Evolutionary conservation across 805 yeast species (phyloP).

Genomic region (Cyberlindnera galapagoensis): DNA sequence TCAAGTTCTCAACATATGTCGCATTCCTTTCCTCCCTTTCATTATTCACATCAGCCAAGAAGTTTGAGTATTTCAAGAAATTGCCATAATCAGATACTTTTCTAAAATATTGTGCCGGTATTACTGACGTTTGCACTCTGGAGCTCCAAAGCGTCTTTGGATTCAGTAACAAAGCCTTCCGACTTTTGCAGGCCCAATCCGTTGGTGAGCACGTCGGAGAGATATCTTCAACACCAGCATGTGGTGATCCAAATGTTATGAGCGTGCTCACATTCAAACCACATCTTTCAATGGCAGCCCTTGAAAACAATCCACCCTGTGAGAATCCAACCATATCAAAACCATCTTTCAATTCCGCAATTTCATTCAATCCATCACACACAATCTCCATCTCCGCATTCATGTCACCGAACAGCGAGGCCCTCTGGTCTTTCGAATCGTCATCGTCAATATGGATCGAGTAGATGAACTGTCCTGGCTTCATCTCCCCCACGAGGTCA

Average conservation of each 20-base stretch:
- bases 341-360: slow-evolving; percentile 44
- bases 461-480: slow-evolving; percentile 48
- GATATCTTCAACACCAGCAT: slow-evolving; percentile 64
- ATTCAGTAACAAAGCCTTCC: slow-evolving; percentile 46
- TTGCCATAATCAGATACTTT: slow-evolving; percentile 46
- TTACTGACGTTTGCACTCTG: slow-evolving; percentile 46
- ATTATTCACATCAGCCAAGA: slow-evolving; percentile 62
- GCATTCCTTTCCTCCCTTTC: slow-evolving; percentile 37
- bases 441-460: slow-evolving; percentile 46
- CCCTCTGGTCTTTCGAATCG: slow-evolving; percentile 44
- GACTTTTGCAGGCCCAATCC: slow-evolving; percentile 54
- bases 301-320: slow-evolving; percentile 77
- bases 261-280: slow-evolving; percentile 39
- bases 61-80: slow-evolving; percentile 51
- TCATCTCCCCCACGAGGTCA: slow-evolving; percentile 32
- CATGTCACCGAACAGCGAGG: slow-evolving; percentile 54
- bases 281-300: slow-evolving; percentile 62
- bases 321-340: slow-evolving; percentile 75
- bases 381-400: slow-evolving; percentile 47
- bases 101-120: slow-evolving; percentile 76
- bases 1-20: slow-evolving; percentile 39
- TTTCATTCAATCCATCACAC: slow-evolving; percentile 44
- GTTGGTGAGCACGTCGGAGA: slow-evolving; percentile 49
- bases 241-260: slow-evolving; percentile 78
- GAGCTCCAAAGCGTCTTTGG: slow-evolving; percentile 48